A percentile compares a stretch with the other conserved stretches of the same genome.
Conservation (phyloP, 805 yeast genomes). For the Saturnispora serradocipensis region DNA sequence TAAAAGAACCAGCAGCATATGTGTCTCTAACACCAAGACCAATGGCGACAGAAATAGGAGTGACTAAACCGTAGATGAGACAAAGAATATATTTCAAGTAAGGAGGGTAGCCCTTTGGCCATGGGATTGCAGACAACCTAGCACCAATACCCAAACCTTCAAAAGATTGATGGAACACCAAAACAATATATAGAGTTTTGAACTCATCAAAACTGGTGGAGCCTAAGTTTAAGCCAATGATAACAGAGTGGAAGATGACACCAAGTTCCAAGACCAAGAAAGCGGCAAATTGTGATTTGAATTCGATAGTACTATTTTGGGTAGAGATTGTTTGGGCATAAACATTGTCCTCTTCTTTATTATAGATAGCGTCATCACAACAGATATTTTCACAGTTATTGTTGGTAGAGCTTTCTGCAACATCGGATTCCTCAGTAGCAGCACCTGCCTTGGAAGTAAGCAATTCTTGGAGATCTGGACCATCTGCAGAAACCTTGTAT, state of each 20-base stretch:
- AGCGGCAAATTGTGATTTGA: constrained; percentile 13
- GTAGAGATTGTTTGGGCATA: constrained; percentile 10
- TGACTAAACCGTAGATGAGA: constrained; percentile 44
- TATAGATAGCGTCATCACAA: not conserved
- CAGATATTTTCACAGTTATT: constrained; percentile 3
- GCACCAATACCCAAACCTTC: constrained; percentile 81
- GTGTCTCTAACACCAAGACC: constrained; percentile 64
- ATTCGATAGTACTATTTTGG: constrained; percentile 1
- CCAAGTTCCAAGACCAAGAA: constrained; percentile 50
- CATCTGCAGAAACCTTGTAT: constrained; percentile 12
- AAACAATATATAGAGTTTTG: constrained; percentile 52
- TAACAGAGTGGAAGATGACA: constrained; percentile 68
- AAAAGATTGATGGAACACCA: constrained; percentile 65
- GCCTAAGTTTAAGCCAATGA: constrained; percentile 66
- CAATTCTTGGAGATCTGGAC: constrained; percentile 14
- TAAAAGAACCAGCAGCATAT: constrained; percentile 45
- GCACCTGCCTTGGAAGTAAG: constrained; percentile 23
- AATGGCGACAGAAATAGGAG: constrained; percentile 66
- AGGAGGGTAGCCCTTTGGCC: constrained; percentile 26
- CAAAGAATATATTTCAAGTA: constrained; percentile 37
- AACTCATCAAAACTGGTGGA: constrained; percentile 61
- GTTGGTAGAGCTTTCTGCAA: constrained; percentile 1
- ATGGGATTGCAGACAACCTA: constrained; percentile 46
- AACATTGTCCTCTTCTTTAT: constrained; percentile 1
- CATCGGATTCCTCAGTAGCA: constrained; percentile 19